Base-by-base conservation (phyloP, 768 basidiomycete genomes). In the Rhodotorula sphaerocarpa region DNA sequence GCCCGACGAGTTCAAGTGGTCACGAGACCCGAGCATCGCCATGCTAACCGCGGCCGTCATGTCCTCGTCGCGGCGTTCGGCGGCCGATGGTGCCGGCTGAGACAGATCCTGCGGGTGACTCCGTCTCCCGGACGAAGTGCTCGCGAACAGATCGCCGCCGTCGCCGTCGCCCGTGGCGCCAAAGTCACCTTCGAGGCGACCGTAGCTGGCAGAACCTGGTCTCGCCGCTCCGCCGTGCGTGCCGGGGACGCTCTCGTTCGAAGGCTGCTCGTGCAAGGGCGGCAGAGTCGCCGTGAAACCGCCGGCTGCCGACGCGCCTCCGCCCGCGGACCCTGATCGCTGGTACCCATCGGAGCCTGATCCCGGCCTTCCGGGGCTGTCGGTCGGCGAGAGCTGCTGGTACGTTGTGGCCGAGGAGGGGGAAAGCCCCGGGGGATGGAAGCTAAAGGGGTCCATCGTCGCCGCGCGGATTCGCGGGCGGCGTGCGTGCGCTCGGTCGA, bases 371-470 rank as follows among this genome's bases (percentile, higher is more conserved):
- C 48, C 10, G 21, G 48, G 14, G 7, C 27, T 3, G n/a, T 27
- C 45, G 57, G 21, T 16, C 28, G n/a, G 23, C 23, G 43, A 14
- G 28, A 7, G 36, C 36, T 39, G 36, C 36, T 9, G 36, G 9
- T 39, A 16, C 36, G 9, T 9, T 9, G 36, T 9, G 10, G 36
- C 36, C 10, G 9, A 14, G 47, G 31, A 23, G 7, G 58, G 58
- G 20, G 63, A 65, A 18, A 56, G 48, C 34, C 33, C 36, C 4
- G 63, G 63, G 28, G 63, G 63, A 33, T 65, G 57, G 54, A 51
- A 65, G 3, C 47, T 42, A 20, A 65, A 65, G 28, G 56, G 53
- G 52, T 65, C 63, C 54, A 39, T 51, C 7, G 3, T 5, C 30
- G 4, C 23, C 33, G 21, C 54, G 56, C 28, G 62, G 63, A 11